Base-by-base conservation (phyloP, 257 asterid species). In the Knoxia roxburghii region DNA sequence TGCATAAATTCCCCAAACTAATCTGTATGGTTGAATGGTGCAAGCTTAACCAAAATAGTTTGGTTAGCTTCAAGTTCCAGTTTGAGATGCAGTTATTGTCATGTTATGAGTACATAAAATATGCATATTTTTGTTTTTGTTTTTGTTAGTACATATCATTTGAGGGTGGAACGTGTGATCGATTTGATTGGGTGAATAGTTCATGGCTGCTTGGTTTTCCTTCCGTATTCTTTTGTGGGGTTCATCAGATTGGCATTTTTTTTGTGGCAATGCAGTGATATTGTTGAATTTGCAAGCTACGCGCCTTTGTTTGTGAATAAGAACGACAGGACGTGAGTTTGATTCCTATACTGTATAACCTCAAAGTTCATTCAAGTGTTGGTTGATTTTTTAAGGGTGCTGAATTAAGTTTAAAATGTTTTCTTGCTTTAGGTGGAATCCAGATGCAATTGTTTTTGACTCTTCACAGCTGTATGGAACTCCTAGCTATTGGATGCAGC, bases 401-500 rank as follows among this genome's bases (percentile, higher is more conserved):
- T 72, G 11, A 57, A 45, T 37, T 37, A 37, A 9, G 41, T 37
- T 37, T 20, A 14, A 32, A 30, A 58, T 69, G 24, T 45, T 51
- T 37, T 49, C 41, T 39, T 64, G 4, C 35, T 64, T 56, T 64
- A 93, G 99, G 81, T 90, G 96, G 96, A 84, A 63, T 57, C 97
- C 99, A 15, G 99, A 90, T 79, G 97, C 99, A 50, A 93, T 93
- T 71, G 96, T 90, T 56, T 93, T 86, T 60, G 84, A 91, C 77
- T 90, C 97, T 51, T 84, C 94, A 9, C 83, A 72, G 45, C 29
- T 60, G 13, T 93, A 86, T 64, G 97, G 97, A 58, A 93, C 97
- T 61, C 99, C 97, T 33, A 93, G 96, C 73, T 93, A 93, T 67
- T 93, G 97, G 97, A 93, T 93, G 99, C 99, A 93, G 58, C 95